Conservation (phyloP, 2,329 filamentous ascomycete genomes). For the Fusarium citri region DNA sequence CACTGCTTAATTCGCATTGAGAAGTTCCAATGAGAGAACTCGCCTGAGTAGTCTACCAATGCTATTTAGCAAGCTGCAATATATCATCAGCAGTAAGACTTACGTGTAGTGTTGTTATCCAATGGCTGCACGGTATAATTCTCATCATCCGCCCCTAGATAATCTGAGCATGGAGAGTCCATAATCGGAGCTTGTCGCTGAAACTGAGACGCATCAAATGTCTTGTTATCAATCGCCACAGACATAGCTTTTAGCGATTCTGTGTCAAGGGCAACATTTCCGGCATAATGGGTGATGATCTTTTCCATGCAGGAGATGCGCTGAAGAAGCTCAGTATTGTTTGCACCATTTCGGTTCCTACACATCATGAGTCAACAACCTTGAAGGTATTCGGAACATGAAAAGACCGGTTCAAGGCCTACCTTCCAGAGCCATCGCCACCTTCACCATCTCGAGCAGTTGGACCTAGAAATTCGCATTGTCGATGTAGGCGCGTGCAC, state of each 20-base stretch:
- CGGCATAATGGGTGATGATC: constrained; percentile 60
- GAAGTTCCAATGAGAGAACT: constrained; percentile 66
- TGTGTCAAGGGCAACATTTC: constrained; percentile 51
- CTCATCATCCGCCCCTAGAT: constrained; percentile 51
- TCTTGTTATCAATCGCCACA: constrained; percentile 56
- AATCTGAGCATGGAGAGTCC: constrained; percentile 43
- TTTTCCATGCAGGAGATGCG: constrained; percentile 56
- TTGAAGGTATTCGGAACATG: not conserved
- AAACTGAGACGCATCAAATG: constrained; percentile 23
- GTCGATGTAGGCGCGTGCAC: constrained; percentile 62
- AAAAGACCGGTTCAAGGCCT: not conserved
- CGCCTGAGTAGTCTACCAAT: constrained; percentile 60
- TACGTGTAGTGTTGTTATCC: constrained; percentile 57
- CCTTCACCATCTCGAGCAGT: constrained; percentile 47
- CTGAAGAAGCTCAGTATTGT: constrained; percentile 43
- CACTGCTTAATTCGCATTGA: constrained; percentile 63
- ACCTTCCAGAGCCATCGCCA: constrained; percentile 42
- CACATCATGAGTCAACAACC: constrained; percentile 23
- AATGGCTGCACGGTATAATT: constrained; percentile 56
- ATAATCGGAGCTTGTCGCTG: constrained; percentile 37
- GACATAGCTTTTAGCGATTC: constrained; percentile 54
- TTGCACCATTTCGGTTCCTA: constrained; percentile 42
- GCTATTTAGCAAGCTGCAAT: constrained; percentile 11
- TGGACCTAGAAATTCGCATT: constrained; percentile 60
- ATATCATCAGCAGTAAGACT: constrained; percentile 30